phyloP scores from a whole-genome alignment of 1,139 yeast species.

The Diutina mesorugosa region DNA sequence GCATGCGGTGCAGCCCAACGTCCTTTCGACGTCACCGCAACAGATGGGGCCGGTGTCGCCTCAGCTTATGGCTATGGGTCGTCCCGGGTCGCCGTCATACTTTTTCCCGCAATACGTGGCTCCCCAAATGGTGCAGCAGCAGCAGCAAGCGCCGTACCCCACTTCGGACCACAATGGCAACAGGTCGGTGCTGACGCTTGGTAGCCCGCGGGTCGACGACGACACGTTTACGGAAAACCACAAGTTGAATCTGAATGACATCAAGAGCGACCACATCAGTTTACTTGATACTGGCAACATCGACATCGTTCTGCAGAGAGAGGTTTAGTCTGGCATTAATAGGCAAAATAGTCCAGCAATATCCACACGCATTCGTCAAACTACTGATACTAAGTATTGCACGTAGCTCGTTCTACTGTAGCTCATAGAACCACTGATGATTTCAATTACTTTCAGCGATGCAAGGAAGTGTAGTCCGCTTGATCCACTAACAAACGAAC shows the following conservation, averaged over 20 bases:
- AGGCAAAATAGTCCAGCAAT: not conserved
- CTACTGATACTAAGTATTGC: too few relatives aligned
- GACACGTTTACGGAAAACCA: not conserved
- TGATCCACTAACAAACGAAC: too few relatives aligned
- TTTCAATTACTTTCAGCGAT: too few relatives aligned
- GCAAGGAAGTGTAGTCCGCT: too few relatives aligned
- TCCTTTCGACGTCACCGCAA: conserved; percentile 25
- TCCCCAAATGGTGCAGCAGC: conserved; percentile 6
- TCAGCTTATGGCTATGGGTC: conserved; percentile 5
- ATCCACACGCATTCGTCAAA: not conserved
- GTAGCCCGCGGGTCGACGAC: not conserved
- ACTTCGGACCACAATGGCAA: not conserved
- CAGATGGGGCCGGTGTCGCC: conserved; percentile 7
- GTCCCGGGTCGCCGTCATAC: conserved; percentile 7
- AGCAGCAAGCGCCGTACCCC: not conserved
- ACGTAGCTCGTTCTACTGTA: too few relatives aligned
- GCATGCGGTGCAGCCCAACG: conserved; percentile 15
- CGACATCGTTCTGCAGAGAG: not conserved
- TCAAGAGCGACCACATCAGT: not conserved
- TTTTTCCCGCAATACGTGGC: conserved; percentile 11
- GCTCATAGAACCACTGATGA: too few relatives aligned
- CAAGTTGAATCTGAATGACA: not conserved
- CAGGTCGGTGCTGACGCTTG: not conserved
- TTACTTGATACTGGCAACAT: not conserved
- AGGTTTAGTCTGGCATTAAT: not conserved